Evolutionary conservation across 768 basidiomycete genomes (phyloP), one percentile per base, ranked within the genome.

Genomic region (Trametes cinnabarina): DNA sequence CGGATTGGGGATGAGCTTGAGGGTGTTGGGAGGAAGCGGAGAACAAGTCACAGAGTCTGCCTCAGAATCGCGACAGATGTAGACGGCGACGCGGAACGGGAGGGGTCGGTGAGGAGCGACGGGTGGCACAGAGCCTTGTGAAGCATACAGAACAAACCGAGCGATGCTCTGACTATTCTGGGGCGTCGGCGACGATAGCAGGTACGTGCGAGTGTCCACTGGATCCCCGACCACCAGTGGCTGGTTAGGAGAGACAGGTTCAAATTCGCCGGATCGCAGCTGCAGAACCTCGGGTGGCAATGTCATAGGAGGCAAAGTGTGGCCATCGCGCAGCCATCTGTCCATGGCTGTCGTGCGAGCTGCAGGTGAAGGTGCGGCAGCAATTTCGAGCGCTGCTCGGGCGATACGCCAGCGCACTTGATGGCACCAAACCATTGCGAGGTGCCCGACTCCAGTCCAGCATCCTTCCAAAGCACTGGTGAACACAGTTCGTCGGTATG

Each of bases 401-500:
- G 94, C 94, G 32, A 96, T 77, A 22, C 86, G 82, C 89, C 88
- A 92, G 39, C 97, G 87, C 10, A 98, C 87, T 73, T 99, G 97
- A 72, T 98, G 92, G 68, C 97, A 98, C 97, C 97, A 99, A 4
- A 98, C 93, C 84, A 98, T 95, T 58, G 92, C 95, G 40, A 86
- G 86, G 70, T 99, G 97, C 23, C 95, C 96, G 4, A 98, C 91
- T 2, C 93, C 92, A 2, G 95, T 92, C 91, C 94, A 96, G 2
- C 87, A 83, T n/a, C 92, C 92, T 47, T 95, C 90, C 23, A 98
- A 75, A 1, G 86, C 88, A 30, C 90, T 90, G 1, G 93, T 90
- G 68, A 97, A 96, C 4, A 95, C 78, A 0, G 86, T 87, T 37
- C 79, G 78, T 40, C 85, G 72, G 58, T 81, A 86, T 14, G 52